Evolutionary conservation across 106 monocot species (phyloP).

Genomic region (Allium fistulosum): DNA sequence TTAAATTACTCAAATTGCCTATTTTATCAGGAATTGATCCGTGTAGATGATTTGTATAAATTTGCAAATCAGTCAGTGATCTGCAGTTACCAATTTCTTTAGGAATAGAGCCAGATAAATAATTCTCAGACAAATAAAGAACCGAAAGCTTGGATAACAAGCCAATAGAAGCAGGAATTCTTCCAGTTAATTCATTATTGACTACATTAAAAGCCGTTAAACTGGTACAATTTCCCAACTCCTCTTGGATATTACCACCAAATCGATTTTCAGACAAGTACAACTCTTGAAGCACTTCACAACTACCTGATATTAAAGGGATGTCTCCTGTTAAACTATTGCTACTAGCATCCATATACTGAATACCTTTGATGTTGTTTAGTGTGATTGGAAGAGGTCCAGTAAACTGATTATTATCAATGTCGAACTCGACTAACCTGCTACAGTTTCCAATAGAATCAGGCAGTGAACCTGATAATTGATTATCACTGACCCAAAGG

Average conservation of each 20-base stretch:
- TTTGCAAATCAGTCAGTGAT: constrained; percentile 31
- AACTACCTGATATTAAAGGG: constrained; percentile 28
- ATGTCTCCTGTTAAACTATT: constrained; percentile 40
- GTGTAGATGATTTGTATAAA: constrained; percentile 52
- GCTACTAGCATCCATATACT: constrained; percentile 25
- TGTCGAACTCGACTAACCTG: constrained; percentile 43
- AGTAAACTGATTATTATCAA: constrained; percentile 45
- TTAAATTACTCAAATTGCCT: constrained; percentile 38
- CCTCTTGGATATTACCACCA: constrained; percentile 35
- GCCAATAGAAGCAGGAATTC: constrained; percentile 54
- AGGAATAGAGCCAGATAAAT: constrained; percentile 57
- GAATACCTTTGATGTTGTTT: constrained; percentile 32
- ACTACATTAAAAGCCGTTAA: constrained; percentile 23
- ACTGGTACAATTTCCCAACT: constrained; percentile 46
- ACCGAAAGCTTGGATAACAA: constrained; percentile 30
- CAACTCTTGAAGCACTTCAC: constrained; percentile 29
- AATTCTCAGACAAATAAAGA: constrained; percentile 42
- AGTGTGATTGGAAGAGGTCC: constrained; percentile 46
- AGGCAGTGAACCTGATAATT: constrained; percentile 49
- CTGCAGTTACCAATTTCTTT: constrained; percentile 55
- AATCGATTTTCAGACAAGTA: constrained; percentile 37
- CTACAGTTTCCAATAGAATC: constrained; percentile 54
- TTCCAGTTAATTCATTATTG: constrained; percentile 44
- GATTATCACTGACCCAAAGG: constrained; percentile 49
- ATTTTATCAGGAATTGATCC: constrained; percentile 55